Evolutionary conservation across 2,329 filamentous ascomycete genomes (phyloP), one percentile per base, ranked within the genome.

Genomic region (Cladobotryum protrusum): DNA sequence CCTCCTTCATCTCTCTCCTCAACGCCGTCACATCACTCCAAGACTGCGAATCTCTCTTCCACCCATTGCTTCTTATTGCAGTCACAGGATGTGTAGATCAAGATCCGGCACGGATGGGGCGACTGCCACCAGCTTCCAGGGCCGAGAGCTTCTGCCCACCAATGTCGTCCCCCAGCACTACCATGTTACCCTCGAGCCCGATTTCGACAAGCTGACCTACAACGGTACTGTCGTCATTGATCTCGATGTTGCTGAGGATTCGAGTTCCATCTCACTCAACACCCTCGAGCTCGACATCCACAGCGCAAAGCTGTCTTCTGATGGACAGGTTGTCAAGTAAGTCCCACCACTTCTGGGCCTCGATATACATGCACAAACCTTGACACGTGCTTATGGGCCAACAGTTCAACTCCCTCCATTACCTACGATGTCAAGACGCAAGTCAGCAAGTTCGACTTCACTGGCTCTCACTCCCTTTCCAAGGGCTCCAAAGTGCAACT

Each of bases 111-210:
- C 44, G 15, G 51, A 53, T 44, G 37, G 37, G 13, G 53, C 51
- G 14, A 50, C 54, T 46, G 37, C 57, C 17, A 44, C 50, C 17
- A 48, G 42, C 24, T 33, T 48, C 42, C 70, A 63, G 15, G 61
- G 57, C 36, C 85, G 92, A 61, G 87, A 95, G 74, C 85, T 97
- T 57, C 78, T 97, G 60, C 93, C 92, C 47, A 83, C 85, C 70
- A 95, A 96, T 64, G 89, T 96, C 62, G 86, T 92, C 67, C 91
- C 92, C n/a, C 72, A 78, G 36, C 90, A 97, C 73, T 97, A 97
- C 72, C 83, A 95, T 68, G 72, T 97, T 60, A 93, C 88, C 1
- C 77, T 97, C 55, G 93, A 97, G 73, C 90, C 92, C 48, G 82
- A 96, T 73, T 87, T 97, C 60, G 79, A 87, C 60, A 90, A 86